phyloP scores from a whole-genome alignment of 768 basidiomycete genomes.

The Pisolithus tinctorius region DNA sequence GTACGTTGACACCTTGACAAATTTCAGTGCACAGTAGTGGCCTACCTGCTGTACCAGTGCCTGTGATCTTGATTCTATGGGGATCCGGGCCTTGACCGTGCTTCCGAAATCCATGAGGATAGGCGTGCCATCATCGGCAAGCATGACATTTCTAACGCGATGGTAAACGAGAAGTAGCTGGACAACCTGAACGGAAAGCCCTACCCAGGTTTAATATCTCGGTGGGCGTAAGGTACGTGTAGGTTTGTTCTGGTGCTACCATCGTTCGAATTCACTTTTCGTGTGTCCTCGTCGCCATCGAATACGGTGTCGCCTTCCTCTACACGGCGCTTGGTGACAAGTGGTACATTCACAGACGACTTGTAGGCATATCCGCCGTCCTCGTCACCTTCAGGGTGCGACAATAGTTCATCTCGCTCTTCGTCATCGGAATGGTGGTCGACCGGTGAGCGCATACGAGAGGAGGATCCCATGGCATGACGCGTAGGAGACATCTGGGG shows the following conservation, averaged over 20 bases:
- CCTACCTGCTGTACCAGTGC: conserved; percentile 82
- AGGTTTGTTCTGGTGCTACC: conserved; percentile 37
- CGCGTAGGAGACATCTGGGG: conserved; percentile 16
- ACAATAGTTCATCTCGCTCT: conserved; percentile 66
- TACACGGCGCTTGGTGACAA: conserved; percentile 47
- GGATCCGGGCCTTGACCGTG: conserved; percentile 77
- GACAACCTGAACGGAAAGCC: conserved; percentile 19
- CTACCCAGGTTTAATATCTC: conserved; percentile 94
- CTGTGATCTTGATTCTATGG: conserved; percentile 74
- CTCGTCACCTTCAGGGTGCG: conserved; percentile 67
- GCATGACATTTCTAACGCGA: conserved; percentile 81
- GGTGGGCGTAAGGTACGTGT: conserved; percentile 87
- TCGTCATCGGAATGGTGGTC: conserved; percentile 40
- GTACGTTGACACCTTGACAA: not conserved
- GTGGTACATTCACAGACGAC: conserved; percentile 44
- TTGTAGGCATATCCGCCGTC: conserved; percentile 70
- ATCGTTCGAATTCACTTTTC: conserved; percentile 35
- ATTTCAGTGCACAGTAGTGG: conserved; percentile 2
- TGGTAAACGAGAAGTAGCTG: not conserved
- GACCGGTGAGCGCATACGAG: conserved; percentile 11
- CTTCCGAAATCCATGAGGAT: conserved; percentile 99
- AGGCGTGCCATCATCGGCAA: conserved; percentile 85
- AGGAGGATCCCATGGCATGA: conserved; percentile 14
- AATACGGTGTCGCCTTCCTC: conserved; percentile 63
- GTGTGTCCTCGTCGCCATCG: conserved; percentile 72